A percentile compares a stretch with the other conserved stretches of the same genome.
Conservation (phyloP, 495 filamentous ascomycete species). For the Xylaria nigripes region DNA sequence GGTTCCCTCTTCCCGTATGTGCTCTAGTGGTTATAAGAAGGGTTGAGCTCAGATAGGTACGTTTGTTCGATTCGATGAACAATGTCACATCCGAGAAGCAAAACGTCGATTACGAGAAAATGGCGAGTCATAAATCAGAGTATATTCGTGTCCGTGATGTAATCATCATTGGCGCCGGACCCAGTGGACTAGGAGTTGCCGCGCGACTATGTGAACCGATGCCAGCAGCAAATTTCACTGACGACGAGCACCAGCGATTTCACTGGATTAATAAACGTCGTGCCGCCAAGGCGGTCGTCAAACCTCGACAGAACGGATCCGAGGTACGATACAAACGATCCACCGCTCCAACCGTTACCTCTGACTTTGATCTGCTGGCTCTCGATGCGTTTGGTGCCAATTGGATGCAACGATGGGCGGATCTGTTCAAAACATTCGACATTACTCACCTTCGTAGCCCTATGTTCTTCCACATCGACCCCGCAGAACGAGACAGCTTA, state of each 20-base stretch:
- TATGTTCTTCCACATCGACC: slow-evolving; percentile 62
- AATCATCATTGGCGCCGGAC: slow-evolving; percentile 55
- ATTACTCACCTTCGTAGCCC: slow-evolving; percentile 55
- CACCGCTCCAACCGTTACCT: slow-evolving; percentile 17
- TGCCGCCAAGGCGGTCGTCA: slow-evolving; percentile 16
- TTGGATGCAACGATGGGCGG: slow-evolving; percentile 54
- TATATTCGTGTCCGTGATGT: slow-evolving; percentile 42
- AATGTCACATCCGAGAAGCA: background rate
- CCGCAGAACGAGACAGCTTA: slow-evolving; percentile 54
- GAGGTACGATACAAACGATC: slow-evolving; percentile 19
- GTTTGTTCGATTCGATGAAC: background rate
- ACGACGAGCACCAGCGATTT: slow-evolving; percentile 57
- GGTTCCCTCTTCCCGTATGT: slow-evolving; percentile 8
- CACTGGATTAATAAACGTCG: slow-evolving; percentile 53
- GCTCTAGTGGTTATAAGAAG: background rate
- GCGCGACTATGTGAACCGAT: slow-evolving; percentile 52
- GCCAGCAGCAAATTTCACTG: slow-evolving; percentile 57
- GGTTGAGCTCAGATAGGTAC: background rate
- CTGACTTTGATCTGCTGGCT: slow-evolving; percentile 35
- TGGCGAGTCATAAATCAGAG: background rate
- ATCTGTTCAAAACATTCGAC: slow-evolving; percentile 46
- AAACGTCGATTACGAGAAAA: background rate
- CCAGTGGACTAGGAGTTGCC: slow-evolving; percentile 54
- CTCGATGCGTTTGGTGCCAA: slow-evolving; percentile 44
- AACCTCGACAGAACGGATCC: slow-evolving; percentile 17